Percentiles rank a stretch among this genome's conserved stretches.
Evolutionary conservation across 768 basidiomycete genomes (phyloP).

Genomic region (Pulveroboletus sp.): DNA sequence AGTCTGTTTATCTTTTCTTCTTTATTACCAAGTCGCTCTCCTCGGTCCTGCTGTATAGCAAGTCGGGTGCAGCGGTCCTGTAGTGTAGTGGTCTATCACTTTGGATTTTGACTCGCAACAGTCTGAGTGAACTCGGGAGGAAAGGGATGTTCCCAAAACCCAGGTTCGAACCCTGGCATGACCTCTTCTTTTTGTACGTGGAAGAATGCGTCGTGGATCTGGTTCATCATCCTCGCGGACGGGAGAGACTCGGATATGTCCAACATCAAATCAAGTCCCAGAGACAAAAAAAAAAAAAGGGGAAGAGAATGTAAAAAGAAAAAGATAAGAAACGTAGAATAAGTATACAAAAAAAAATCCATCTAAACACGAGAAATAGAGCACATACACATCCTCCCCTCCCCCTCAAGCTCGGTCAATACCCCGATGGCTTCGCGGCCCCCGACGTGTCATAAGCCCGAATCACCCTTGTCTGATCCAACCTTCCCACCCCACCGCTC

Average conservation of each 20-base stretch:
- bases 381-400: background rate
- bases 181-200: constrained; percentile 10
- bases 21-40: too few relatives aligned
- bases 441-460: constrained; percentile 86
- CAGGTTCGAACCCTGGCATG: constrained; percentile 27
- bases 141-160: constrained; percentile 15
- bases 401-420: constrained; percentile 30
- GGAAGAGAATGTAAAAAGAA: background rate
- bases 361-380: background rate
- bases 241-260: too few relatives aligned
- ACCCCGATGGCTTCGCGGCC: constrained; percentile 67
- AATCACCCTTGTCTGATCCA: constrained; percentile 85
- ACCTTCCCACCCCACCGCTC: constrained; percentile 26
- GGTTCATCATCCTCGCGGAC: too few relatives aligned
- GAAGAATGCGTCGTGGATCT: too few relatives aligned
- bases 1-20: too few relatives aligned
- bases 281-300: background rate
- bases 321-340: background rate
- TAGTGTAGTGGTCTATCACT: constrained; percentile 28
- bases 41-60: background rate
- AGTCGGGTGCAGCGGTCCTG: constrained; percentile 5
- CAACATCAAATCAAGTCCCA: background rate
- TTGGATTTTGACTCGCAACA: constrained; percentile 17
- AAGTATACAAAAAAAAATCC: background rate
- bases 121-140: too few relatives aligned